These are phyloP conservation scores for Astrothelium macrocarpum DNA, from an alignment of 495 filamentous ascomycete genomes.

Conservation along the genomic window DNA sequence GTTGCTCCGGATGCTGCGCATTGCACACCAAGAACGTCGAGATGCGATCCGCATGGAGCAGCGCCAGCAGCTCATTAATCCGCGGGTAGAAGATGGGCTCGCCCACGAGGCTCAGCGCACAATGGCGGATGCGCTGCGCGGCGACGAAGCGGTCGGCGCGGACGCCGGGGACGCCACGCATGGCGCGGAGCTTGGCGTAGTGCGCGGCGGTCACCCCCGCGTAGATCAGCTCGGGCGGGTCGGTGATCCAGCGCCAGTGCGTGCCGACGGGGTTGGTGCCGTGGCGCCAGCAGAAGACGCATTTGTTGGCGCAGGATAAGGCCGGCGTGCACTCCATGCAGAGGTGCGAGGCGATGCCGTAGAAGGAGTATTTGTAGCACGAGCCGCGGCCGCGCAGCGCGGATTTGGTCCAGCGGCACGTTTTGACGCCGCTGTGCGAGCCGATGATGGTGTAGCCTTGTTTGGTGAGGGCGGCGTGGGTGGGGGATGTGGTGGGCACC, in stretches of 20 bases:
- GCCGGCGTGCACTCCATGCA: slow-evolving; percentile 98
- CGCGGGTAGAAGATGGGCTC: slow-evolving; percentile 97
- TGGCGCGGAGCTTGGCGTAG: slow-evolving; percentile 95
- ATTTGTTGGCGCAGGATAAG: slow-evolving; percentile 93
- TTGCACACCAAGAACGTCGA: slow-evolving; percentile 95
- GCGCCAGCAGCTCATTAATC: slow-evolving; percentile 78
- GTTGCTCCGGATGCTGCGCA: slow-evolving; percentile 91
- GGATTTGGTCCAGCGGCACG: slow-evolving; percentile 97
- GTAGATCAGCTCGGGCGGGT: slow-evolving; percentile 81
- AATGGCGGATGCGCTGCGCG: slow-evolving; percentile 82
- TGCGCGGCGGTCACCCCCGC: slow-evolving; percentile 81
- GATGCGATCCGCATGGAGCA: slow-evolving; percentile 78
- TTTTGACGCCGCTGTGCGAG: slow-evolving; percentile 92
- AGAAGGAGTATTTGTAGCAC: slow-evolving; percentile 96
- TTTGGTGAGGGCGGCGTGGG: slow-evolving; percentile 78
- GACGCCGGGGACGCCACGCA: slow-evolving; percentile 86
- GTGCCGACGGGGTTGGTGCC: slow-evolving; percentile 96
- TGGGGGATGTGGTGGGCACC: slow-evolving; percentile 84
- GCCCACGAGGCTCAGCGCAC: slow-evolving; percentile 80
- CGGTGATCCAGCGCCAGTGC: slow-evolving; percentile 91
- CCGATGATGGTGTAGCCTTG: slow-evolving; percentile 94
- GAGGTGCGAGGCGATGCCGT: slow-evolving; percentile 87
- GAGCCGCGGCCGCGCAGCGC: slow-evolving; percentile 90
- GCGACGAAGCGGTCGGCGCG: slow-evolving; percentile 85
- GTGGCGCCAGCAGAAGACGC: slow-evolving; percentile 97